Base-by-base conservation (phyloP, 805 yeast genomes). In the Metschnikowia cubensis region DNA sequence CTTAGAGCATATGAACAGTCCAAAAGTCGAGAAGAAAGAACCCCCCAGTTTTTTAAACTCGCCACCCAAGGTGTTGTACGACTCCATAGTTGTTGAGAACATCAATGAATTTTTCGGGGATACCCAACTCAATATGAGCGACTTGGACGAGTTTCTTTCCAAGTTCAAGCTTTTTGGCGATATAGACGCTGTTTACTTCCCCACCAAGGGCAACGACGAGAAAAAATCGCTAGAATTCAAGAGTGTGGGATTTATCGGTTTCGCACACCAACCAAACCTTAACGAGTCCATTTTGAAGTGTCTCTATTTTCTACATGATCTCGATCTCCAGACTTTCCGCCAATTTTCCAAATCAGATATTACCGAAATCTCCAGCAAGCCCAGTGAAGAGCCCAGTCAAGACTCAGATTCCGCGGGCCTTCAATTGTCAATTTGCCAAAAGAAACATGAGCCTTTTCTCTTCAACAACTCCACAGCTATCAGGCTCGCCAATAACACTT, bases 101-200 rank as follows among this genome's bases (percentile, higher is more conserved):
- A 80, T 78, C 59, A 74, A 74, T 44, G 79, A 79, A 49, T 69
- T 86, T 35, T 81, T 83, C 51, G 75, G 82, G 35, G 77, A 75
- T 43, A 32, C 33, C 11, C 35, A 43, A 3, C 33, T 46, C 6
- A 33, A 44, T 6, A 34, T 52, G 7, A 52, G 35, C 3, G 36
- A 42, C 8, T 58, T 70, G 31, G 66, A 65, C 15, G 70, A 67
- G 31, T 63, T 85, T 25, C 47, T 66, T 2, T 58, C 63, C 15
- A 63, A 79, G 38, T 82, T 87, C 52, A 59, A 63, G 4, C 54
- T 68, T 39, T 79, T 72, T 57, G 79, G 80, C 21, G 70, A 67
- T 13, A 73, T 86, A 29, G 79, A 74, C 18, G 70, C 80, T 1
- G 70, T 79, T 11, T 79, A 78, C 50, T 66, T 84, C 55, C 90